These are phyloP conservation scores for Fusarium continuum DNA, from an alignment of 2,329 filamentous ascomycete species.

Conservation along the genomic window DNA sequence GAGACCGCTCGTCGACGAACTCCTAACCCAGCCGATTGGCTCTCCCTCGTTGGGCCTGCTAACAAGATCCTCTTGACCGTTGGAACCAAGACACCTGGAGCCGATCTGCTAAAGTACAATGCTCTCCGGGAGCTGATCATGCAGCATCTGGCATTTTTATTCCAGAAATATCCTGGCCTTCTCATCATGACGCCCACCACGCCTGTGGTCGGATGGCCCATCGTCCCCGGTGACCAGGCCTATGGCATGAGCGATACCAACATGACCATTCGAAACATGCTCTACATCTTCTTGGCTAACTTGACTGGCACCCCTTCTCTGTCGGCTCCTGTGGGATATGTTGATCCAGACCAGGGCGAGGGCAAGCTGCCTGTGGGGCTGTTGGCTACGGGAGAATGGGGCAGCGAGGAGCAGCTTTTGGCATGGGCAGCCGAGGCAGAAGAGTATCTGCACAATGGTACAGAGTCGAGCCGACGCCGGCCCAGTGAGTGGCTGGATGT, in stretches of 20 bases:
- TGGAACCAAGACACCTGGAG: slow-evolving; percentile 69
- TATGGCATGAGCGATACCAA: slow-evolving; percentile 82
- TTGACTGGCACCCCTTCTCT: slow-evolving; percentile 81
- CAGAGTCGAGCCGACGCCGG: slow-evolving; percentile 59
- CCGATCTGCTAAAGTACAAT: slow-evolving; percentile 77
- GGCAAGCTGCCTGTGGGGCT: slow-evolving; percentile 70
- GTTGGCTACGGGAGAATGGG: slow-evolving; percentile 74
- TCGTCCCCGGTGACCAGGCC: slow-evolving; percentile 64
- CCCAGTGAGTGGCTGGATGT: slow-evolving; percentile 69
- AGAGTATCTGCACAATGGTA: slow-evolving; percentile 60
- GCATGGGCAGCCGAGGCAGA: slow-evolving; percentile 68
- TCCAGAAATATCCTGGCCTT: slow-evolving; percentile 74
- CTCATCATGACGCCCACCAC: slow-evolving; percentile 82
- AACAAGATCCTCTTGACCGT: slow-evolving; percentile 77
- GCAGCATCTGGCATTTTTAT: slow-evolving; percentile 79
- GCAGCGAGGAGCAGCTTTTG: slow-evolving; percentile 69
- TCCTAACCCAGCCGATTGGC: slow-evolving; percentile 57
- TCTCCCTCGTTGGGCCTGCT: slow-evolving; percentile 67
- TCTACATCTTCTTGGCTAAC: slow-evolving; percentile 87
- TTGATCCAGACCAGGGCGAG: slow-evolving; percentile 61
- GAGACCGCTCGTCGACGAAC: slow-evolving; percentile 55
- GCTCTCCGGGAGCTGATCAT: slow-evolving; percentile 80
- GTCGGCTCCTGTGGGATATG: slow-evolving; percentile 78
- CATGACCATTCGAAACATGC: slow-evolving; percentile 78
- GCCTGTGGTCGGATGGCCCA: slow-evolving; percentile 79